Percentiles rank a stretch among this genome's conserved stretches.
Conservation (phyloP, 805 yeast species). For the Blastobotrys americana region DNA sequence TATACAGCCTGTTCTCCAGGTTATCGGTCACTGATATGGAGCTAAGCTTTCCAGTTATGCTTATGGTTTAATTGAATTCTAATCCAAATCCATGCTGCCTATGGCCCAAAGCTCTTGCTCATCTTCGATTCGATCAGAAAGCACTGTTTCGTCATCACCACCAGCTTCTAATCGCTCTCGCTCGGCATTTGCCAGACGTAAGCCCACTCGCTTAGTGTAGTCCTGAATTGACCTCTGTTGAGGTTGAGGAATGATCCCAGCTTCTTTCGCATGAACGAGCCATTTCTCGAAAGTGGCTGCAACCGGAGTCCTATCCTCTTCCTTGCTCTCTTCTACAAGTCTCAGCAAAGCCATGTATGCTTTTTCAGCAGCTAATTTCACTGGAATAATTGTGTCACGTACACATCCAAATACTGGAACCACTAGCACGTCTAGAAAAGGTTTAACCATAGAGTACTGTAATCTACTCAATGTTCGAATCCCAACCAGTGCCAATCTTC, state of each 20-base stretch:
- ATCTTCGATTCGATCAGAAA: conserved; percentile 79
- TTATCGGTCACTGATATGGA: too few relatives aligned
- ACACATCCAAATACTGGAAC: conserved; percentile 76
- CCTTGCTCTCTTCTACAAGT: conserved; percentile 57
- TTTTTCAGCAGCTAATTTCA: conserved; percentile 90
- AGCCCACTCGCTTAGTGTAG: conserved; percentile 84
- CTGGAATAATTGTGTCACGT: conserved; percentile 83
- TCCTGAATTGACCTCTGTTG: conserved; percentile 69
- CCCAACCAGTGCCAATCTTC: conserved; percentile 72
- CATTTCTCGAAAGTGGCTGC: conserved; percentile 52
- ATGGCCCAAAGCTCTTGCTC: conserved; percentile 84
- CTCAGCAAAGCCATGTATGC: conserved; percentile 68
- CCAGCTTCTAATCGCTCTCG: conserved; percentile 84
- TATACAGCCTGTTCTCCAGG: too few relatives aligned
- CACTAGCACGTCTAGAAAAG: conserved; percentile 48
- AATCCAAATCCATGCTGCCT: conserved; percentile 11
- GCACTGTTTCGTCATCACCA: conserved; percentile 81
- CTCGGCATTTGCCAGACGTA: conserved; percentile 76
- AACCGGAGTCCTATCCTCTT: conserved; percentile 41
- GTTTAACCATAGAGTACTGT: conserved; percentile 45
- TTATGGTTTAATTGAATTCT: too few relatives aligned
- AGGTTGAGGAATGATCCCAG: conserved; percentile 19
- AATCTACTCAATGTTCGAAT: conserved; percentile 66
- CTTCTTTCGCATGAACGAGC: conserved; percentile 40
- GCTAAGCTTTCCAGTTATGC: too few relatives aligned